A percentile compares a stretch with the other conserved stretches of the same genome.
These are phyloP conservation scores for Lactarius hengduanensis DNA, from an alignment of 768 basidiomycete genomes.

Conservation along the genomic window DNA sequence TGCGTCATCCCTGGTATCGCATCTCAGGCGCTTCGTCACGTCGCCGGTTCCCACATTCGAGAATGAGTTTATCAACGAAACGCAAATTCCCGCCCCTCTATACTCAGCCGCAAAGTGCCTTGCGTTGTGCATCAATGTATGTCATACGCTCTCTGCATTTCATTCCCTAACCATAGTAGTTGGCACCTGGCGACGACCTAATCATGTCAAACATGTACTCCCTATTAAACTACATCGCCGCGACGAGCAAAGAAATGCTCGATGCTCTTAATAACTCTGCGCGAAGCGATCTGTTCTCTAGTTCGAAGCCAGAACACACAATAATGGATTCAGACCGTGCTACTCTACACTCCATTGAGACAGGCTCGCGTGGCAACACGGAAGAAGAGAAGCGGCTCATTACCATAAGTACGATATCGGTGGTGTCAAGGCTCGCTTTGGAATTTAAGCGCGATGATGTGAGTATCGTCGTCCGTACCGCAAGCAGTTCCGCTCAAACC, in stretches of 20 bases:
- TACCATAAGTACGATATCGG: conserved; percentile 88
- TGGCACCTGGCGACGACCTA: conserved; percentile 83
- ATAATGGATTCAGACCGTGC: conserved; percentile 40
- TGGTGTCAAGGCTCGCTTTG: conserved; percentile 82
- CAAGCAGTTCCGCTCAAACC: neutral
- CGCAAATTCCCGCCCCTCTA: conserved; percentile 72
- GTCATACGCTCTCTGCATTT: conserved; percentile 24
- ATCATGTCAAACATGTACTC: conserved; percentile 97
- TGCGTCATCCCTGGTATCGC: conserved; percentile 68
- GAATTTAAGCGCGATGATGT: conserved; percentile 89
- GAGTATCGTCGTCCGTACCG: neutral
- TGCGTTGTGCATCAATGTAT: conserved; percentile 82
- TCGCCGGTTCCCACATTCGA: conserved; percentile 88
- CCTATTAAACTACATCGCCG: conserved; percentile 86
- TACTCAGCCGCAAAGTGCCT: conserved; percentile 87
- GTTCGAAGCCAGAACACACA: conserved; percentile 29
- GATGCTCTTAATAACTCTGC: conserved; percentile 49
- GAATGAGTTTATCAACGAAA: conserved; percentile 73
- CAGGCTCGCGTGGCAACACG: conserved; percentile 61
- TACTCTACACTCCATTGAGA: conserved; percentile 58
- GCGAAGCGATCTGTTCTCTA: conserved; percentile 23
- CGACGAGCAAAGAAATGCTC: conserved; percentile 73
- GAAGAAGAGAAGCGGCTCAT: conserved; percentile 85
- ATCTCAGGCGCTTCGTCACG: conserved; percentile 84
- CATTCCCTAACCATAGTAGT: conserved; percentile 41